Percentiles rank a stretch among this genome's conserved stretches.
phyloP scores from a whole-genome alignment of 2,329 filamentous ascomycete species.

The Neopestalotiopsis rosae region DNA sequence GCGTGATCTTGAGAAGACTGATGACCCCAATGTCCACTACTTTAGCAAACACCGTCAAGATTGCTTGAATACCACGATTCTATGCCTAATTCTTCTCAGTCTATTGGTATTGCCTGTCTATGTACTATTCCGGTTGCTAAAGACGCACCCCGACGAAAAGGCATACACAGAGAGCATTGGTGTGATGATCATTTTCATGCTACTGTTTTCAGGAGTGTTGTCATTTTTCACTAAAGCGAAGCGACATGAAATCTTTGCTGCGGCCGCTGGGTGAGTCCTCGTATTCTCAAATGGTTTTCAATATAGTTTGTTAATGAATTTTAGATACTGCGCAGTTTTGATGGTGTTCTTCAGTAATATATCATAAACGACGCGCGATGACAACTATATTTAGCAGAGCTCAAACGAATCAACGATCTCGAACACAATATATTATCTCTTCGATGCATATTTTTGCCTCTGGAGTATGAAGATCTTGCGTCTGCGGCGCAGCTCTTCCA shows the following conservation, averaged over 20 bases:
- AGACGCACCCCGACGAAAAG: background rate
- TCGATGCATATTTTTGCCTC: too few species aligned
- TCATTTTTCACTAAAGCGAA: constrained; percentile 15
- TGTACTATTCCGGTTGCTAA: background rate
- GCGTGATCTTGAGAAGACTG: constrained; percentile 14
- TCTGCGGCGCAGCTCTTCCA: too few species aligned
- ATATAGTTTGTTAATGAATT: background rate
- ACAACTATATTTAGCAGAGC: too few species aligned
- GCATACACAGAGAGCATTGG: constrained; percentile 12
- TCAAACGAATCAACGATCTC: too few species aligned
- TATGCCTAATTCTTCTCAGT: background rate
- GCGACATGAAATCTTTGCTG: constrained; percentile 12
- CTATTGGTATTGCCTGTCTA: background rate
- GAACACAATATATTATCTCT: too few species aligned
- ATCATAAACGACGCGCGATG: background rate
- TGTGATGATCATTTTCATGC: background rate
- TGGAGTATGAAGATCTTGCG: too few species aligned
- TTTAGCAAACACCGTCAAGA: constrained; percentile 13
- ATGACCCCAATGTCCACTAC: constrained; percentile 8
- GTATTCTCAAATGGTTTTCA: too few species aligned
- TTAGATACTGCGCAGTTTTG: constrained; percentile 10
- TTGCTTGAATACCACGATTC: constrained; percentile 6
- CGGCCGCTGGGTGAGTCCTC: constrained; percentile 8
- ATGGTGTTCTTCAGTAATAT: constrained; percentile 18
- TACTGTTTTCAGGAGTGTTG: constrained; percentile 13